Conservation (phyloP, 345 rosid species). For the Eucalyptus marginata region DNA sequence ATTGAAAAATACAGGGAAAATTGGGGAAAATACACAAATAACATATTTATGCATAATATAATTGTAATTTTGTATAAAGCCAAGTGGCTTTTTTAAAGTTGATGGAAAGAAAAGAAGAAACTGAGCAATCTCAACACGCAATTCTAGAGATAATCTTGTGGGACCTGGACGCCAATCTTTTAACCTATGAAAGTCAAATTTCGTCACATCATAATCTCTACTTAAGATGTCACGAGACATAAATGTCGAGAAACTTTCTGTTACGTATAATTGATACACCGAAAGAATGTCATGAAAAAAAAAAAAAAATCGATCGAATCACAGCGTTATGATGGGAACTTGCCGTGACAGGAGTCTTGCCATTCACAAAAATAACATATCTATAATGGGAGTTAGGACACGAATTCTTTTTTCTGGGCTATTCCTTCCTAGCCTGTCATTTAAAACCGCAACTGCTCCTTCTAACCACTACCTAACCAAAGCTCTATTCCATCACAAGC, state of each 20-base stretch:
- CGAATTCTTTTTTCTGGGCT: not conserved
- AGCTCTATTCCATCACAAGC: not conserved
- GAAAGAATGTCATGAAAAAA: accelerated
- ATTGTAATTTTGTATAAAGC: not conserved
- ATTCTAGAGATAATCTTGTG: not conserved
- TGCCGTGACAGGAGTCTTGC: not conserved
- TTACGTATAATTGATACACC: accelerated
- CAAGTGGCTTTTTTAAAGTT: not conserved
- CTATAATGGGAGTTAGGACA: not conserved
- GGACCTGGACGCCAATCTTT: not conserved
- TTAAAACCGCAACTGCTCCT: not conserved
- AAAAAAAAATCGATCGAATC: not conserved
- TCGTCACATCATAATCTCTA: not conserved
- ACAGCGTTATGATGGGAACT: not conserved
- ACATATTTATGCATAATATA: not conserved
- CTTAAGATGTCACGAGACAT: not conserved
- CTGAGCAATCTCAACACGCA: not conserved
- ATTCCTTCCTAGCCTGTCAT: not conserved
- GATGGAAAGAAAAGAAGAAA: not conserved
- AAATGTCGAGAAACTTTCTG: accelerated
- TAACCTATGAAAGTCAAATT: not conserved
- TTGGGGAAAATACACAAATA: not conserved
- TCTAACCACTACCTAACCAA: not conserved
- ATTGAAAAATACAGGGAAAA: not conserved
- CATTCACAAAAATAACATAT: not conserved